Evolutionary conservation across 805 yeast genomes (phyloP), one percentile per base, ranked within the genome.

Genomic region (Wickerhamomyces alni): DNA sequence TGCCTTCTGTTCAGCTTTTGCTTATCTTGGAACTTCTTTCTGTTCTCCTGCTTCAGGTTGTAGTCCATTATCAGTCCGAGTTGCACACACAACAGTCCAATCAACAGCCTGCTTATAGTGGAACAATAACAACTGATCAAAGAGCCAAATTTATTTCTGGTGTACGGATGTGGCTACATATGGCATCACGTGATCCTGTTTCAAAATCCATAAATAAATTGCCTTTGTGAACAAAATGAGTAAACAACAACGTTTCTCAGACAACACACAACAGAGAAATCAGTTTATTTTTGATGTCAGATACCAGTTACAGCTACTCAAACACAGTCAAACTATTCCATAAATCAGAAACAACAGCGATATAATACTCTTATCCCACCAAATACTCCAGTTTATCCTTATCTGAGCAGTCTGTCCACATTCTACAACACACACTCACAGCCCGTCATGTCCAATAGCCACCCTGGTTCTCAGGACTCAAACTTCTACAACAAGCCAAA

Each of bases 1-100:
- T 67, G 72, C 17, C 55, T 61, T 5, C 63, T 50, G 40, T 67
- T 67, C 11, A 64, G 55, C 37, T 57, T 59, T 24, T 62, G 57
- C 43, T 65, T 66, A 39, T 67, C 72, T 39, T 60, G 66, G 42
- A 64, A 67, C 50, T 62, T 64, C 57, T 62, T 65, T 10, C 71
- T 51, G 43, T 66, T 66, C 44, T 66, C 72, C 29, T 55, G 48
- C 52, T 67, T 67, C 24, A 63, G 35, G 31, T 52, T 45, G 42
- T 43, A 54, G 4, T 54, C 55, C 58, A 56, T 56, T 18, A 29
- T 17, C 17, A n/a, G n/a, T n/a, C n/a, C n/a, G n/a, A n/a, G n/a
- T n/a, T n/a, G n/a, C n/a, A n/a, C n/a, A n/a, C n/a, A n/a, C n/a
- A n/a, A n/a, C n/a, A n/a, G n/a, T n/a, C n/a, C n/a, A n/a, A n/a